Conservation (phyloP, 371 early-diverging fungal species). For the Blyttiomyces sp. region DNA sequence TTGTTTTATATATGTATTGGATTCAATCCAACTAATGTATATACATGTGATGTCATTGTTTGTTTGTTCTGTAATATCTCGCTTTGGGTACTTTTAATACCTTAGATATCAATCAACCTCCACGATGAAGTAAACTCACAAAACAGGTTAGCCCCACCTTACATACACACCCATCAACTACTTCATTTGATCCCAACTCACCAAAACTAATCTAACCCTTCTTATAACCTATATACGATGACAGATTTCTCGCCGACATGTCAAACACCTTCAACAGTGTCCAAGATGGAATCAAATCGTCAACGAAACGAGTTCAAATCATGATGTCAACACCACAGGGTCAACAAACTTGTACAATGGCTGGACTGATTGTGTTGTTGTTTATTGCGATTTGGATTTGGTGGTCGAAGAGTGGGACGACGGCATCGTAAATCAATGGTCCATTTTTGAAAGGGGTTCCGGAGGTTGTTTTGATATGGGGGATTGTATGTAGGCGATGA, state of each 20-base stretch:
- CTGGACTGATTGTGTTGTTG: slow-evolving; percentile 8
- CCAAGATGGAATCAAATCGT: slow-evolving; percentile 16
- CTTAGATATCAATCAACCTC: slow-evolving; percentile 19
- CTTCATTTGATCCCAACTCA: background rate
- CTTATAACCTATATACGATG: background rate
- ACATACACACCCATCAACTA: too few species aligned
- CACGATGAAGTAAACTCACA: slow-evolving; percentile 22
- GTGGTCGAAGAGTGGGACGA: slow-evolving; percentile 17
- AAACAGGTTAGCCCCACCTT: slow-evolving; percentile 11
- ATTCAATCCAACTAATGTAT: too few species aligned
- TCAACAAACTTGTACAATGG: slow-evolving; percentile 20
- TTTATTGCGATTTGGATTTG: slow-evolving; percentile 11
- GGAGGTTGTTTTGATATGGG: too few species aligned
- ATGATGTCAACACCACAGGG: slow-evolving; percentile 22
- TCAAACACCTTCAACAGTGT: slow-evolving; percentile 14
- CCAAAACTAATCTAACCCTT: background rate
- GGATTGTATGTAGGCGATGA: too few species aligned
- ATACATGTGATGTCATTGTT: too few species aligned
- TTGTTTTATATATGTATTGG: too few species aligned
- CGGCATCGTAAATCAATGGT: too few species aligned
- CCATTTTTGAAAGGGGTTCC: too few species aligned
- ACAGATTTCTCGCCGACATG: slow-evolving; percentile 18
- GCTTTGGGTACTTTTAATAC: too few species aligned
- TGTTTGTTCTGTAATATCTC: too few species aligned
- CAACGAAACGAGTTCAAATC: slow-evolving; percentile 9